Conservation (phyloP, 2,329 filamentous ascomycete genomes). For the Pseudonectria buxi region DNA sequence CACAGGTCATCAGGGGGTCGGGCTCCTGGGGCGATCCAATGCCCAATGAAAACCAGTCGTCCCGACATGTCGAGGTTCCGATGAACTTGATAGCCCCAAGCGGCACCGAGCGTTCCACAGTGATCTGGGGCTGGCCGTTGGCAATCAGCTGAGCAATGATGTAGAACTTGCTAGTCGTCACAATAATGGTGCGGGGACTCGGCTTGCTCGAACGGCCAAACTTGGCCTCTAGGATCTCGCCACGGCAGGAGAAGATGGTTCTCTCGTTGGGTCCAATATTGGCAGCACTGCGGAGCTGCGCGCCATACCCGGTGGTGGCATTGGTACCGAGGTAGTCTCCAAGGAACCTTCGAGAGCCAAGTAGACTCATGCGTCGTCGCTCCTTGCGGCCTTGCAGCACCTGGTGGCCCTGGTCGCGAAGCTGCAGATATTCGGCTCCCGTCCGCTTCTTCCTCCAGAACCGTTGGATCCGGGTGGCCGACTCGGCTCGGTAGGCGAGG, state of each 20-base stretch:
- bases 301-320: slow-evolving; percentile 70
- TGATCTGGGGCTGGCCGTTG: slow-evolving; percentile 75
- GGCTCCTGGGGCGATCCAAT: slow-evolving; percentile 85
- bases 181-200: slow-evolving; percentile 73
- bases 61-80: slow-evolving; percentile 70
- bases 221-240: slow-evolving; percentile 85
- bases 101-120: slow-evolving; percentile 73
- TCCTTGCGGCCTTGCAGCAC: slow-evolving; percentile 83
- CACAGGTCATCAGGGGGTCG: slow-evolving; percentile 86
- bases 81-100: slow-evolving; percentile 86
- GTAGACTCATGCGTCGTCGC: slow-evolving; percentile 78
- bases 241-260: slow-evolving; percentile 82
- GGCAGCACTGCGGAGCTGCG: slow-evolving; percentile 70
- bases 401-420: slow-evolving; percentile 81
- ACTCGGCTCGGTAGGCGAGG: slow-evolving; percentile 84
- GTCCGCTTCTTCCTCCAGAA: slow-evolving; percentile 94
- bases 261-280: slow-evolving; percentile 66
- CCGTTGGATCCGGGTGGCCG: slow-evolving; percentile 85
- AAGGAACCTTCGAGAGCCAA: slow-evolving; percentile 86
- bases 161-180: slow-evolving; percentile 84
- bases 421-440: slow-evolving; percentile 79
- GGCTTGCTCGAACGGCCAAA: slow-evolving; percentile 95
- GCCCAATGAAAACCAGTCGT: slow-evolving; percentile 95
- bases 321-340: slow-evolving; percentile 92
- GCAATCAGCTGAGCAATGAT: slow-evolving; percentile 78